phyloP scores from a whole-genome alignment of 2,329 filamentous ascomycete species.

The Neonectria punicea region DNA sequence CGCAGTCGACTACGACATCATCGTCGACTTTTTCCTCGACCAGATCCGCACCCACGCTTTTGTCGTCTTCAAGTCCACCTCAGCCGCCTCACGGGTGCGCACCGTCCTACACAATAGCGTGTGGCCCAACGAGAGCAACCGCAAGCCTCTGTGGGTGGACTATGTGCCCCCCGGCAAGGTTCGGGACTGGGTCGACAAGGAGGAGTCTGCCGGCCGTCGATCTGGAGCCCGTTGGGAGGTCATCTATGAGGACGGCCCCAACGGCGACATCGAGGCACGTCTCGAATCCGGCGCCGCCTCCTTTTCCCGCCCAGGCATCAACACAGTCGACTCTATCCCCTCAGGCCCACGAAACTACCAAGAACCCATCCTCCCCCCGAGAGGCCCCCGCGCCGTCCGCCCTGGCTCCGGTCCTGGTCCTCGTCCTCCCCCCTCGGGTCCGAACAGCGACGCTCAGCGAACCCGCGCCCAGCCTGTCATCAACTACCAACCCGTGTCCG shows the following conservation, averaged over 20 bases:
- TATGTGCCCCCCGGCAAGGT: constrained; percentile 84
- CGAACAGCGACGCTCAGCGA: constrained; percentile 39
- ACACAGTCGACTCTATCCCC: constrained; percentile 49
- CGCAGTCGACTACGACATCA: constrained; percentile 60
- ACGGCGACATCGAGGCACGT: constrained; percentile 64
- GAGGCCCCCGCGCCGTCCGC: constrained; percentile 54
- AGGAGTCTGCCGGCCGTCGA: constrained; percentile 63
- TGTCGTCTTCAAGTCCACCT: constrained; percentile 73
- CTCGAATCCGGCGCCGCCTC: constrained; percentile 53
- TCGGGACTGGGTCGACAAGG: constrained; percentile 76
- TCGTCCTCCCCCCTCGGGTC: constrained; percentile 32
- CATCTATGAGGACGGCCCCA: constrained; percentile 68
- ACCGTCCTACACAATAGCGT: constrained; percentile 78
- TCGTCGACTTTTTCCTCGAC: constrained; percentile 82
- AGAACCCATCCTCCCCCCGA: constrained; percentile 37
- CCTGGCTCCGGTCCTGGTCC: constrained; percentile 45
- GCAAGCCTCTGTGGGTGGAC: constrained; percentile 88
- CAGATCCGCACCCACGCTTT: constrained; percentile 89
- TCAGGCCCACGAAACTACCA: constrained; percentile 49
- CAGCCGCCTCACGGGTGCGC: constrained; percentile 81
- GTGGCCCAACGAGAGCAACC: constrained; percentile 88
- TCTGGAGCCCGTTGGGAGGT: constrained; percentile 74
- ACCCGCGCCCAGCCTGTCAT: constrained; percentile 58
- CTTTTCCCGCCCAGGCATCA: constrained; percentile 32
- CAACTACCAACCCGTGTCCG: constrained; percentile 67